A percentile compares a stretch with the other conserved stretches of the same genome.
These are phyloP conservation scores for Albugo laibachii DNA, from an alignment of 352 stramenopile species.

Conservation along the genomic window DNA sequence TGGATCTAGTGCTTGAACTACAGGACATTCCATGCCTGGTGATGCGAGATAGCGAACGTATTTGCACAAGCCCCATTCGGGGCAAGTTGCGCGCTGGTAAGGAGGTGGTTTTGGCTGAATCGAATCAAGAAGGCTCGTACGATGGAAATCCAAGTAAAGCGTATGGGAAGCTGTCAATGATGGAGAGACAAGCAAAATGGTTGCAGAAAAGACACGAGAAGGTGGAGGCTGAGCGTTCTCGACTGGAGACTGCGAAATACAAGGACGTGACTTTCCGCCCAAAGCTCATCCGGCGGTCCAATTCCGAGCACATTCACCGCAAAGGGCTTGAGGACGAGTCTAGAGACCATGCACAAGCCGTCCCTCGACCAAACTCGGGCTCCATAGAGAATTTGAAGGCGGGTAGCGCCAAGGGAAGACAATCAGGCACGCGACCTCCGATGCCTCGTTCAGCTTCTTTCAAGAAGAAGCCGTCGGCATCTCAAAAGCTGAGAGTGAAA, in stretches of 20 bases:
- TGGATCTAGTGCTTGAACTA: conserved; percentile 30
- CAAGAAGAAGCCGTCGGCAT: too few relatives aligned
- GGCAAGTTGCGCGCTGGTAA: conserved; percentile 59
- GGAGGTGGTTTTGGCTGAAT: conserved; percentile 38
- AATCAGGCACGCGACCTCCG: too few relatives aligned
- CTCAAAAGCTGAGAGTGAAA: too few relatives aligned
- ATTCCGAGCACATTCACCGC: too few relatives aligned
- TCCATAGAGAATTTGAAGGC: too few relatives aligned
- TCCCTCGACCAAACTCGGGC: too few relatives aligned
- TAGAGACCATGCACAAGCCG: too few relatives aligned
- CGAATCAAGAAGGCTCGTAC: conserved; percentile 11
- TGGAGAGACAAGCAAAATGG: conserved; percentile 65
- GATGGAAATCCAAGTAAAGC: conserved; percentile 6
- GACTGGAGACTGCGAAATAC: conserved; percentile 45
- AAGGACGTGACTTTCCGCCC: conserved; percentile 70
- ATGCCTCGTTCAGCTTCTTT: too few relatives aligned
- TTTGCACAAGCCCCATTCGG: conserved; percentile 30
- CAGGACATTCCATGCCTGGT: conserved; percentile 28
- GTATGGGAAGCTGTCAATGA: conserved; percentile 25
- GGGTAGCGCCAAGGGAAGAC: too few relatives aligned
- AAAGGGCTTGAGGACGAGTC: too few relatives aligned
- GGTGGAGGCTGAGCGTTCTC: conserved; percentile 31
- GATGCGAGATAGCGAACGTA: conserved; percentile 3
- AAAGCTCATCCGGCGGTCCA: conserved; percentile 29
- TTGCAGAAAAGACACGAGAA: conserved; percentile 62